Evolutionary conservation across 306 rosid genomes (phyloP).

Genomic region (Lathyrus tuberosus): DNA sequence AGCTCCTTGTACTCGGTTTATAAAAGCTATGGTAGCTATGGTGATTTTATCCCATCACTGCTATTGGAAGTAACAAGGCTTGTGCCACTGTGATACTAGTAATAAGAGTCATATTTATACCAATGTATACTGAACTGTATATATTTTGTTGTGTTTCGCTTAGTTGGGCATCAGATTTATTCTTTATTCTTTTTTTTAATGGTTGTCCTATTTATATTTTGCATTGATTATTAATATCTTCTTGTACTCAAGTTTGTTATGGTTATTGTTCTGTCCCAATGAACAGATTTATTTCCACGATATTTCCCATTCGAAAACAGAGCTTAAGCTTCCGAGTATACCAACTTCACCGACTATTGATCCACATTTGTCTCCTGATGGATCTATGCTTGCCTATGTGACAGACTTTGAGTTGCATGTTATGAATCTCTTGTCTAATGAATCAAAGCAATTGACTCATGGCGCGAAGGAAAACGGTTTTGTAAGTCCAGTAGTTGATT

Average conservation of each 20-base stretch:
- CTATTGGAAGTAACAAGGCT: too few species aligned
- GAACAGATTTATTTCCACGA: slow-evolving; percentile 86
- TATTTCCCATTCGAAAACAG: slow-evolving; percentile 58
- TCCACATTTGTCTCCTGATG: slow-evolving; percentile 91
- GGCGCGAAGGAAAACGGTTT: slow-evolving; percentile 63
- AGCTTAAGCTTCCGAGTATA: slow-evolving; percentile 74
- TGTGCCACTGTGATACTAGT: too few species aligned
- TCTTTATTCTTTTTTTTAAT: neutral
- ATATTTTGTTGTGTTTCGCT: too few species aligned
- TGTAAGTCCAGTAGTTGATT: slow-evolving; percentile 55
- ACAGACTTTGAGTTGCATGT: slow-evolving; percentile 78
- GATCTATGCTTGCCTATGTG: slow-evolving; percentile 76
- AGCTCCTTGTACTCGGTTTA: too few species aligned
- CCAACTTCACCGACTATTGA: slow-evolving; percentile 77
- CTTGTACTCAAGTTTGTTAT: slow-evolving; percentile 34
- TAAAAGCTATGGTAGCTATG: too few species aligned
- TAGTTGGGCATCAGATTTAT: too few species aligned
- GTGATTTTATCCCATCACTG: too few species aligned
- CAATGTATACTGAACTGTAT: too few species aligned
- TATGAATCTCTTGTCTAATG: slow-evolving; percentile 61
- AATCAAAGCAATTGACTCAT: slow-evolving; percentile 73
- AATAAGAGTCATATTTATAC: too few species aligned
- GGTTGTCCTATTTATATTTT: neutral
- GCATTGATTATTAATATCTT: slow-evolving; percentile 27
- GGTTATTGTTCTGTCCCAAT: slow-evolving; percentile 35